These are phyloP conservation scores for Angomonas ambiguus DNA, from an alignment of 208 protist genomes.

Conservation along the genomic window DNA sequence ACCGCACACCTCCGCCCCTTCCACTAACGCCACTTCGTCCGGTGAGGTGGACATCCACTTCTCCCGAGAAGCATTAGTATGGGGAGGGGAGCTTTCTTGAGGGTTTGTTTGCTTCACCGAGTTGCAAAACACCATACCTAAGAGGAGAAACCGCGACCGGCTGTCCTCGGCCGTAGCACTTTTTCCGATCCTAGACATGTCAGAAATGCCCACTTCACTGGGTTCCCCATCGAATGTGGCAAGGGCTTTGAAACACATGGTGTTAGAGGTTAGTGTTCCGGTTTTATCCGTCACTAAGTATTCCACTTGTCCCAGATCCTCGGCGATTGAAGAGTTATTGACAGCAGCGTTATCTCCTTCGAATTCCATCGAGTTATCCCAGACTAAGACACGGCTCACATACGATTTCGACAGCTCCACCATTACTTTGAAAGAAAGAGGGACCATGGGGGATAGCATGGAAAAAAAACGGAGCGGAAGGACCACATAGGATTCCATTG, in stretches of 20 bases:
- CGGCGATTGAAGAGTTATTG: conserved; percentile 84
- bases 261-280: conserved; percentile 91
- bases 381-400: conserved; percentile 79
- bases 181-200: conserved; percentile 22
- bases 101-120: conserved; percentile 39
- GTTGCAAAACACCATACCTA: conserved; percentile 66
- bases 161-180: neutral
- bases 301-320: conserved; percentile 92
- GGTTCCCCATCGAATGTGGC: conserved; percentile 23
- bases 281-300: conserved; percentile 94
- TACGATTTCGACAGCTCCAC: conserved; percentile 90
- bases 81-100: neutral
- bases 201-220: neutral
- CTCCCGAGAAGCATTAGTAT: neutral
- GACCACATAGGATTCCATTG: conserved; percentile 58
- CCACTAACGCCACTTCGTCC: conserved; percentile 91
- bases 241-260: conserved; percentile 64
- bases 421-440: conserved; percentile 94
- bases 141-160: conserved; percentile 30
- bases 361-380: conserved; percentile 82
- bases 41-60: conserved; percentile 84
- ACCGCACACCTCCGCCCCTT: conserved; percentile 65
- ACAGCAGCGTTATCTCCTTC: conserved; percentile 34
- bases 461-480: conserved; percentile 88
- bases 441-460: conserved; percentile 93